Evolutionary conservation across 306 rosid genomes (phyloP).

Genomic region (Medicago ruthenica): DNA sequence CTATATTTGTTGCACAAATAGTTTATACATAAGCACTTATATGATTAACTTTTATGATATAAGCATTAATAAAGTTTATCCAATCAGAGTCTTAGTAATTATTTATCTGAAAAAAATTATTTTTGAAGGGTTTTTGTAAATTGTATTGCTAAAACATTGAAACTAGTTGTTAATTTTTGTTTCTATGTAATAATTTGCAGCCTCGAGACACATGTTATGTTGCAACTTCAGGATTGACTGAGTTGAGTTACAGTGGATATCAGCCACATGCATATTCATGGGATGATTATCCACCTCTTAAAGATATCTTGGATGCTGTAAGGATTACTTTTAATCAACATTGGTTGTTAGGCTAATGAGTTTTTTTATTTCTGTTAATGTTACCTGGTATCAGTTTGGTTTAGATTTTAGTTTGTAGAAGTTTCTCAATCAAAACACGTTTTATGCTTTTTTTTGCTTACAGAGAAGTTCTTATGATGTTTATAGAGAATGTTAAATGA

Average conservation of each 20-base stretch:
- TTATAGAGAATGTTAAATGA: not conserved
- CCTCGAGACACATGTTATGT: constrained; percentile 91
- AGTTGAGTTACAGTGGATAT: constrained; percentile 81
- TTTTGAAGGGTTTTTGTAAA: not conserved
- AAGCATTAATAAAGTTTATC: not conserved
- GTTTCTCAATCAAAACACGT: constrained; percentile 7
- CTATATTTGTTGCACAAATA: too few relatives aligned
- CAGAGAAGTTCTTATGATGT: not conserved
- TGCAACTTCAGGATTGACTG: constrained; percentile 81
- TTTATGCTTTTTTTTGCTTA: not conserved
- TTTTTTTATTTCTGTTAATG: constrained; percentile 1
- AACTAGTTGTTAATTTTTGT: not conserved
- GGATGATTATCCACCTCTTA: constrained; percentile 84
- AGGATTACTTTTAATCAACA: constrained; percentile 30
- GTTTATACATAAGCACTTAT: too few relatives aligned
- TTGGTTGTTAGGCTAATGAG: constrained; percentile 20
- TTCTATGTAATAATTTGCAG: constrained; percentile 57
- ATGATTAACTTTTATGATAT: not conserved
- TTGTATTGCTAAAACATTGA: not conserved
- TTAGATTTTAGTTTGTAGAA: not conserved
- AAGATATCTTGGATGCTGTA: constrained; percentile 80
- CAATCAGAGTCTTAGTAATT: not conserved
- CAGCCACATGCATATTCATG: constrained; percentile 81
- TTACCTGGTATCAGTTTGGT: not conserved
- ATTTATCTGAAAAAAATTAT: not conserved